Conservation (phyloP, 257 asterid species). For the Solanum chiquidenum region DNA sequence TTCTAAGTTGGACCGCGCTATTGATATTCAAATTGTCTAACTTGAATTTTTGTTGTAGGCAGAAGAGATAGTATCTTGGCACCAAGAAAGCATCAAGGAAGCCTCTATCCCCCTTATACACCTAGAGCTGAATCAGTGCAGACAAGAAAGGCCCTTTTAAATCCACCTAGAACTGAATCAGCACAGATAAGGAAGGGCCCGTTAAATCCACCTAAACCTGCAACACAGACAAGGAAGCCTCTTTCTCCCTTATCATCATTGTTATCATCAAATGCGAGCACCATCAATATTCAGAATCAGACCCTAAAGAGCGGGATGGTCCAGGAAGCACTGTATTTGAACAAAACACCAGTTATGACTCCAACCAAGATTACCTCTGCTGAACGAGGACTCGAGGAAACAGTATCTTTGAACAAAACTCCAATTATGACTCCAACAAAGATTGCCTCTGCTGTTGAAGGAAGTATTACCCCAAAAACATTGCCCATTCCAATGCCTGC, state of each 20-base stretch:
- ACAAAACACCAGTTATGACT: slow-evolving; percentile 11
- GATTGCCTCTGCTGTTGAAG: slow-evolving; percentile 5
- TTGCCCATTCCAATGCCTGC: slow-evolving; percentile 17
- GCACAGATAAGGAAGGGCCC: slow-evolving; percentile 34
- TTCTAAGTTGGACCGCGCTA: not conserved
- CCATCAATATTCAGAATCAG: slow-evolving; percentile 26
- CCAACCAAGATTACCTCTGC: slow-evolving; percentile 12
- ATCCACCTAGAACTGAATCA: slow-evolving; percentile 6
- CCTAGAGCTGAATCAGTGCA: slow-evolving; percentile 6
- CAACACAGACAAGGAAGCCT: slow-evolving; percentile 11
- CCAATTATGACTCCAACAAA: slow-evolving; percentile 15
- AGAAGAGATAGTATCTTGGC: slow-evolving; percentile 27
- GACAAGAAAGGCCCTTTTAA: slow-evolving; percentile 37
- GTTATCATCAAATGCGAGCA: slow-evolving; percentile 32
- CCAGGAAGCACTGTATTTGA: slow-evolving; percentile 4
- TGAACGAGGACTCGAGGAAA: slow-evolving; percentile 10
- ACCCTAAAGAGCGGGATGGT: slow-evolving; percentile 11
- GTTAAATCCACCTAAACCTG: slow-evolving; percentile 8
- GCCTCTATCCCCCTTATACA: not conserved
- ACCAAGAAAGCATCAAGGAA: slow-evolving; percentile 5
- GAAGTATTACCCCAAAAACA: slow-evolving; percentile 19
- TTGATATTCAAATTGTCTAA: not conserved
- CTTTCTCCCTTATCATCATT: slow-evolving; percentile 55
- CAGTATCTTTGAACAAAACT: slow-evolving; percentile 1
- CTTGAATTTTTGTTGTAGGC: slow-evolving; percentile 18